Base-by-base conservation (phyloP, 1,284 basidiomycete genomes). In the Thelephora terrestris region DNA sequence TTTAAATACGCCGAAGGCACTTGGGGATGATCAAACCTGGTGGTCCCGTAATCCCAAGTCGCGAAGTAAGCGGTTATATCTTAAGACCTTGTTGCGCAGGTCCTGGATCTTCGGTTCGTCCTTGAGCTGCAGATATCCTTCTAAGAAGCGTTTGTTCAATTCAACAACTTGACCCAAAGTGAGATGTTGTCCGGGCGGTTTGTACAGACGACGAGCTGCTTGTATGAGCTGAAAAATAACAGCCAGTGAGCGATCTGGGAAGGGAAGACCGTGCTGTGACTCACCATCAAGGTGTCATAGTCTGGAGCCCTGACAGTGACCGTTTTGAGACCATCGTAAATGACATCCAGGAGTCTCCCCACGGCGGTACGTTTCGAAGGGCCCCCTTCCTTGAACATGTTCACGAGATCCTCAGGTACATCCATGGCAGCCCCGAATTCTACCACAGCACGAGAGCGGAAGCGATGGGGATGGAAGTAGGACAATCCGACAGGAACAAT, bases 21-120 rank as follows among this genome's bases (percentile, higher is more conserved):
- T 21, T 21, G 18, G 16, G 32, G 23, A 55, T 63, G 9, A 12
- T 14, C 29, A 50, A 56, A 93, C 94, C 73, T 99, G 96, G 63
- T 99, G 96, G 64, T 99, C 96, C 48, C 93, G 86, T 50, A 99
- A 72, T n/a, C 96, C 96, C 52, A 99, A 76, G 68, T 98, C 92
- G 40, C 86, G 78, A 37, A 99, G 73, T 47, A 86, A 73, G 51
- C 91, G 86, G 64, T 99, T 99, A 65, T 99, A 99, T 54, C 86
- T 86, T 37, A 94, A 71, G n/a, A 99, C 91, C 53, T 91, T 83
- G 43, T 73, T 73, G 43, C 90, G 79, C 20, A 99, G 72, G 47
- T 85, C 82, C 60, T 89, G 81, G 20, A 99, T 82, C 21, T 85
- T 79, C 0, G 94, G 92, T 60, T 98, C 92, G 60, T 98, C 85